phyloP scores from a whole-genome alignment of 2,329 filamentous ascomycete species.

The Ceratocystis alfenasii region DNA sequence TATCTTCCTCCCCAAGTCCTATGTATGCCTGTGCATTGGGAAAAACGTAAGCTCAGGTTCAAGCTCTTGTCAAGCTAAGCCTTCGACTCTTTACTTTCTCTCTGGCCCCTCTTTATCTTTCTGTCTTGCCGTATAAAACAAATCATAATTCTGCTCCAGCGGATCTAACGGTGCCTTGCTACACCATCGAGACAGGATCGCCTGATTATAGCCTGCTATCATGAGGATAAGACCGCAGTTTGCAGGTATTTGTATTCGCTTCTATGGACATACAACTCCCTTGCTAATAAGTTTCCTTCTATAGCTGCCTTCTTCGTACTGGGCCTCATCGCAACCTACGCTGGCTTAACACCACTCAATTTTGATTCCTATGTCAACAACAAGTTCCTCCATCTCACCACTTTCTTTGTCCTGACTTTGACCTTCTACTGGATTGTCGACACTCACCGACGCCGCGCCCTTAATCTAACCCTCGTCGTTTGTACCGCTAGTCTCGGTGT shows the following conservation, averaged over 20 bases:
- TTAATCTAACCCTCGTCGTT: conserved; percentile 70
- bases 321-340: conserved; percentile 63
- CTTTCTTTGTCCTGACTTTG: conserved; percentile 80
- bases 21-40: conserved; percentile 4
- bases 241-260: conserved; percentile 50
- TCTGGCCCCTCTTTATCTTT: conserved; percentile 6
- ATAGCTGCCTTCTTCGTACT: conserved; percentile 58
- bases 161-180: neutral
- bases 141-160: neutral
- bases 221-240: conserved; percentile 87
- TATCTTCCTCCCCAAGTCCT: neutral
- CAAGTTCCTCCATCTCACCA: conserved; percentile 75
- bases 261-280: neutral
- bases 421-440: conserved; percentile 96
- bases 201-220: conserved; percentile 16
- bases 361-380: conserved; percentile 57
- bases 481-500: conserved; percentile 62
- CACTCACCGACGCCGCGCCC: conserved; percentile 68
- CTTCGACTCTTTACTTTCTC: neutral
- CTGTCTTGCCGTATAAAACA: neutral
- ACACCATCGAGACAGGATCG: neutral
- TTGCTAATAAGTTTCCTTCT: neutral
- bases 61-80: conserved; percentile 10
- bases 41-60: conserved; percentile 6
- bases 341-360: conserved; percentile 59